These are phyloP conservation scores for Apophysomyces trapeziformis DNA, from an alignment of 371 early-diverging fungal genomes.

Conservation along the genomic window DNA sequence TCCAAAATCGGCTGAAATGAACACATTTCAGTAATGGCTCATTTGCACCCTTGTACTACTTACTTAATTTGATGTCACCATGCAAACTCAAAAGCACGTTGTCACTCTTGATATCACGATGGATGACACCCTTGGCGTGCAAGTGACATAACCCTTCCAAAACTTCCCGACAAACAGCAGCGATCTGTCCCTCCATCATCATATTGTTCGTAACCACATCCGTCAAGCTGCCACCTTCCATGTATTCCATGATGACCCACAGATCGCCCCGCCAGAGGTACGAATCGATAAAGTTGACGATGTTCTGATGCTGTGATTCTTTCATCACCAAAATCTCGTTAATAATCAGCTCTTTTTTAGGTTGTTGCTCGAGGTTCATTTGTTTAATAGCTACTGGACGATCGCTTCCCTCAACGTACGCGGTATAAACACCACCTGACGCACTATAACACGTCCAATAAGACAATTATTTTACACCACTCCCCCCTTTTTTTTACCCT, in stretches of 20 bases:
- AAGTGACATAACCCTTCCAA: conserved; percentile 90
- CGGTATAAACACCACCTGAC: conserved; percentile 93
- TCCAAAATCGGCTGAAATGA: conserved; percentile 85
- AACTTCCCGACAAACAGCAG: conserved; percentile 89
- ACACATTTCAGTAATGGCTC: conserved; percentile 17
- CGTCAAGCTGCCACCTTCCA: conserved; percentile 95
- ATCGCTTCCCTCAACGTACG: conserved; percentile 70
- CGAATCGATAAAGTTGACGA: conserved; percentile 96
- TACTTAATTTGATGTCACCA: conserved; percentile 93
- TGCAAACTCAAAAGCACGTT: conserved; percentile 88
- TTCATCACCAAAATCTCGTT: conserved; percentile 97
- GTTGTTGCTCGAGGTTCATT: conserved; percentile 95
- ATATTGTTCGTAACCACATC: conserved; percentile 90
- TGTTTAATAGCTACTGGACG: conserved; percentile 91
- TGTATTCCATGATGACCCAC: conserved; percentile 97
- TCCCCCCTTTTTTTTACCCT: conserved; percentile 62
- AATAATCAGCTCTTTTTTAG: conserved; percentile 95
- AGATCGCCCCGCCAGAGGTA: conserved; percentile 88
- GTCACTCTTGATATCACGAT: conserved; percentile 98
- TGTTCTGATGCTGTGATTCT: conserved; percentile 88
- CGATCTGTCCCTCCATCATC: conserved; percentile 96
- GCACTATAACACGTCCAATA: conserved; percentile 58
- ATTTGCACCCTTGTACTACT: conserved; percentile 24
- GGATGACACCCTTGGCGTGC: conserved; percentile 94
- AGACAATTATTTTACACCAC: not conserved